phyloP scores from a whole-genome alignment of 2,329 filamentous ascomycete species.

The Diplodia sapinea region DNA sequence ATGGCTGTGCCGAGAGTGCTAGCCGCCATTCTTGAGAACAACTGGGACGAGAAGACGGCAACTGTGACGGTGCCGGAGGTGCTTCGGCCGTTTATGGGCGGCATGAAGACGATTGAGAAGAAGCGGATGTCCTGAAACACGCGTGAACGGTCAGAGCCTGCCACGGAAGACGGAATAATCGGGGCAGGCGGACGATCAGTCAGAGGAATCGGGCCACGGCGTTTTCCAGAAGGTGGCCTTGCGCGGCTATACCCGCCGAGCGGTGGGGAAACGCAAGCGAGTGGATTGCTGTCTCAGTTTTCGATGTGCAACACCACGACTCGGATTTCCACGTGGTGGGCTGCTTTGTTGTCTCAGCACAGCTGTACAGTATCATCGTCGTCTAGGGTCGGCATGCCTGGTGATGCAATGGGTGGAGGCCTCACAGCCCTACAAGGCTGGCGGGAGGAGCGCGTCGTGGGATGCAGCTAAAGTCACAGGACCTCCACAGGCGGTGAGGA shows the following conservation, averaged over 20 bases:
- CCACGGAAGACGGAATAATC: constrained; percentile 10
- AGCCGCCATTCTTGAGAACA: constrained; percentile 87
- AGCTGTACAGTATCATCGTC: constrained; percentile 9
- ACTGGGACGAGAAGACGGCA: constrained; percentile 75
- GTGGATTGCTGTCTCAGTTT: constrained; percentile 21
- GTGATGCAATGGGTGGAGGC: constrained; percentile 27
- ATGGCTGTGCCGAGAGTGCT: constrained; percentile 88
- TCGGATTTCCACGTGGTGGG: constrained; percentile 19
- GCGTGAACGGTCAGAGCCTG: constrained; percentile 11
- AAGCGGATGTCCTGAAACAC: constrained; percentile 29
- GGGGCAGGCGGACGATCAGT: constrained; percentile 17
- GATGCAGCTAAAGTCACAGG: constrained; percentile 6
- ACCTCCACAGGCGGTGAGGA: constrained; percentile 16
- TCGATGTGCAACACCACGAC: constrained; percentile 21
- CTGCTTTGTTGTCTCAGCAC: constrained; percentile 9
- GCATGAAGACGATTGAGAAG: constrained; percentile 43
- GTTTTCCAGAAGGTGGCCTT: constrained; percentile 24
- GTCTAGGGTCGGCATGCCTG: constrained; percentile 5
- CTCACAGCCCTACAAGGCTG: constrained; percentile 19
- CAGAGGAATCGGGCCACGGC: constrained; percentile 1
- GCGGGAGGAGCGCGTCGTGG: background rate
- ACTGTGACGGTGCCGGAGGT: constrained; percentile 79
- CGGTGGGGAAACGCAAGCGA: constrained; percentile 23
- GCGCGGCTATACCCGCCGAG: constrained; percentile 15
- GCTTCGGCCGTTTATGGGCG: constrained; percentile 82